These are phyloP conservation scores for Mucor saturninus DNA, from an alignment of 371 early-diverging fungal genomes.

Conservation along the genomic window DNA sequence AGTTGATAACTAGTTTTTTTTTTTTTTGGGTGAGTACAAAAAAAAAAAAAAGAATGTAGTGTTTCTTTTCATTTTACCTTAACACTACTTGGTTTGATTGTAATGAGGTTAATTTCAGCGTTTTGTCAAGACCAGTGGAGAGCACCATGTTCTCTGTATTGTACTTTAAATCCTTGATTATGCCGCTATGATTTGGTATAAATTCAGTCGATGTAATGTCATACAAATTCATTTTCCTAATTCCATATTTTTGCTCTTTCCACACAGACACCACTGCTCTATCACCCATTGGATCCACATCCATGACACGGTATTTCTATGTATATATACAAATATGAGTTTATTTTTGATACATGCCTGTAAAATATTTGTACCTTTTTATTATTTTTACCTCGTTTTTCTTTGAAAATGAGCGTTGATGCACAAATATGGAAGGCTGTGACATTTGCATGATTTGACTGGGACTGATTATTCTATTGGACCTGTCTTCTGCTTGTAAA, in stretches of 20 bases:
- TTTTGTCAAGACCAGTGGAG: constrained; percentile 31
- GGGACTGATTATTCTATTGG: neutral
- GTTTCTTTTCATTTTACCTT: no score
- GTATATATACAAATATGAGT: neutral
- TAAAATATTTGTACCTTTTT: neutral
- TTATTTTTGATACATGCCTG: neutral
- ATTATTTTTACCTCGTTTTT: constrained; percentile 2
- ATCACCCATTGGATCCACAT: constrained; percentile 10
- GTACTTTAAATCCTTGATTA: constrained; percentile 24
- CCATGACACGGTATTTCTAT: constrained; percentile 9
- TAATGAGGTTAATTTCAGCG: constrained; percentile 25
- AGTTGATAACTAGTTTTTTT: constrained; percentile 21
- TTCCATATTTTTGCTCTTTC: constrained; percentile 10
- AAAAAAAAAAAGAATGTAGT: neutral
- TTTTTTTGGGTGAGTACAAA: no score
- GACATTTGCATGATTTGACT: neutral
- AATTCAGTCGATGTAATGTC: constrained; percentile 25
- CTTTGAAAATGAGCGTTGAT: constrained; percentile 1
- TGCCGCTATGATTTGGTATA: constrained; percentile 17
- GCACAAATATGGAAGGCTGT: neutral
- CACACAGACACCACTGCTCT: constrained; percentile 17
- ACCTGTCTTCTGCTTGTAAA: neutral
- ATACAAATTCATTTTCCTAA: constrained; percentile 29
- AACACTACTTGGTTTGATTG: constrained; percentile 12
- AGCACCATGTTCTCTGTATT: constrained; percentile 3